A percentile compares a stretch with the other conserved stretches of the same genome.
These are phyloP conservation scores for Heteromeles arbutifolia DNA, from an alignment of 306 rosid species.

Conservation along the genomic window DNA sequence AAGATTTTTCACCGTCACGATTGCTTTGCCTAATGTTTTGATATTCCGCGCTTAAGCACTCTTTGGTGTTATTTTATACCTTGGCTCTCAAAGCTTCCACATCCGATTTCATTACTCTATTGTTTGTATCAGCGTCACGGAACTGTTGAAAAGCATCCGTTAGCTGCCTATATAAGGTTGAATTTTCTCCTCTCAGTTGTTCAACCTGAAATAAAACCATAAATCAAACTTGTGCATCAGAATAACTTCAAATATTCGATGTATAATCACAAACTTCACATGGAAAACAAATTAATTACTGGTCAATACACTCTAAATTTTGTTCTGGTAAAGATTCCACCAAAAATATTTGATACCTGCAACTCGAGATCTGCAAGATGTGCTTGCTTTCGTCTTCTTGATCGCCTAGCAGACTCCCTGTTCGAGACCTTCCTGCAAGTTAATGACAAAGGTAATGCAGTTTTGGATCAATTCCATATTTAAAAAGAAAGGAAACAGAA, in stretches of 20 bases:
- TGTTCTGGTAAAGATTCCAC: background rate
- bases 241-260: background rate
- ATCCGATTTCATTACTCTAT: conserved; percentile 69
- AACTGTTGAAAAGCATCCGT: conserved; percentile 57
- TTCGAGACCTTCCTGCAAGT: conserved; percentile 67
- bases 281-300: background rate
- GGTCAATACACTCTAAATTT: background rate
- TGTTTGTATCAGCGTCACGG: conserved; percentile 65
- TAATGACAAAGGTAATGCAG: background rate
- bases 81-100: conserved; percentile 96
- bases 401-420: conserved; percentile 78
- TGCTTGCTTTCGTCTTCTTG: conserved; percentile 78
- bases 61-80: conserved; percentile 29
- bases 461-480: background rate
- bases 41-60: background rate
- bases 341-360: conserved; percentile 44
- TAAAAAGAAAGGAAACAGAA: background rate
- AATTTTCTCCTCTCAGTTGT: conserved; percentile 56
- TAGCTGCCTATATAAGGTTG: conserved; percentile 49
- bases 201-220: conserved; percentile 45
- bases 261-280: background rate
- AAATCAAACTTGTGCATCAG: background rate
- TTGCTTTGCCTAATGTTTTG: background rate
- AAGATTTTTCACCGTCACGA: background rate
- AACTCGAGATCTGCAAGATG: conserved; percentile 59